A percentile compares a stretch with the other conserved stretches of the same genome.
These are phyloP conservation scores for Butyriboletus loyo DNA, from an alignment of 768 basidiomycete species.

Conservation along the genomic window DNA sequence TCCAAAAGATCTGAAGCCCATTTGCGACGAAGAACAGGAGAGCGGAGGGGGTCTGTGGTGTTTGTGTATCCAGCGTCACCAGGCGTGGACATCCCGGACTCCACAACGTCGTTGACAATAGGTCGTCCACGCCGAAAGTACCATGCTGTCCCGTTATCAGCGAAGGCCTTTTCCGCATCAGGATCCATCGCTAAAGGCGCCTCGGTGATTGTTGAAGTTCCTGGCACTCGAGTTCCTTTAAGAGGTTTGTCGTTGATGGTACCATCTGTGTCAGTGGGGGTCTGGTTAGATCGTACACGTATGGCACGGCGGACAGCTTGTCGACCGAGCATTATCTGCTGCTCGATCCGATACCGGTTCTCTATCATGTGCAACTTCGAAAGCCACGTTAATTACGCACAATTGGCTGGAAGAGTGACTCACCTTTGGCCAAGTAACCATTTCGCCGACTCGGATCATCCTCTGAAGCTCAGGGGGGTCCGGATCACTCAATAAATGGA, in stretches of 20 bases:
- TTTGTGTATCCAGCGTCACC: constrained; percentile 24
- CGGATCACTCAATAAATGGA: constrained; percentile 81
- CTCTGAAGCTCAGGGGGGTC: constrained; percentile 73
- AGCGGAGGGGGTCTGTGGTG: constrained; percentile 38
- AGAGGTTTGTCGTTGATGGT: constrained; percentile 24
- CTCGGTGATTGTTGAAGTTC: constrained; percentile 39
- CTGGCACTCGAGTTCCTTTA: constrained; percentile 18
- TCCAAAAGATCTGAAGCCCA: constrained; percentile 46
- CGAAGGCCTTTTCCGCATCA: constrained; percentile 72
- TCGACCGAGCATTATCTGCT: constrained; percentile 77
- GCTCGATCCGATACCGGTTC: constrained; percentile 84
- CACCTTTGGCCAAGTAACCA: constrained; percentile 97
- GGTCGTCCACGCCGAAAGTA: constrained; percentile 52
- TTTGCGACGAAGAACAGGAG: constrained; percentile 44
- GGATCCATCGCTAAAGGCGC: constrained; percentile 71
- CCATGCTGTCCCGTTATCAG: constrained; percentile 47
- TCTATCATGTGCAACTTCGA: constrained; percentile 86
- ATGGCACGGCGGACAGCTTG: constrained; percentile 60
- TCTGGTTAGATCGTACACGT: constrained; percentile 24
- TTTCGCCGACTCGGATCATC: constrained; percentile 84
- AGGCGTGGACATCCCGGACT: constrained; percentile 35
- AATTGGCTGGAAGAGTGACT: constrained; percentile 5
- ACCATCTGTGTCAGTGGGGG: constrained; percentile 22
- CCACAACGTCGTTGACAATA: constrained; percentile 19
- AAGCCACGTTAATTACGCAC: constrained; percentile 8